Conservation (phyloP, 1,284 basidiomycete genomes). For the Trichosporon sp. region DNA sequence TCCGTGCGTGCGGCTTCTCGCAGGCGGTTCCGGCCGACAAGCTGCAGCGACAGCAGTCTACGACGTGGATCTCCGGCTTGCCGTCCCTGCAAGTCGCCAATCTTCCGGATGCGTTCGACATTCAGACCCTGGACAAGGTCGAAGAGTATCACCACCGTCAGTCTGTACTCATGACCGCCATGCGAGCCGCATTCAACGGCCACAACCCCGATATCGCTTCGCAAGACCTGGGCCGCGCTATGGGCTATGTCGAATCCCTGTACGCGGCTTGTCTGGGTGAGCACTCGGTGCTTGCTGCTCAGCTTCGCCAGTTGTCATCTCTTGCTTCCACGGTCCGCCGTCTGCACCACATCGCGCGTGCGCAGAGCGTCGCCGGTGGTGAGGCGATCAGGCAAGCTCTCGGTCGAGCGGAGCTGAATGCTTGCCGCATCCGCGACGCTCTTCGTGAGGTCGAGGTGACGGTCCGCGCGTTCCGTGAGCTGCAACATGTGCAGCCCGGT, state of each 20-base stretch:
- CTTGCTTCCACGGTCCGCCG: constrained; percentile 12
- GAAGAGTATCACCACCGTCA: constrained; percentile 71
- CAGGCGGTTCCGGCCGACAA: constrained; percentile 66
- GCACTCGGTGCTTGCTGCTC: constrained; percentile 25
- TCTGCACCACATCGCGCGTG: constrained; percentile 22
- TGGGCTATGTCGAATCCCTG: constrained; percentile 73
- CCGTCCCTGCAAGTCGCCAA: constrained; percentile 15
- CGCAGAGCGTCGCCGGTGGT: constrained; percentile 23
- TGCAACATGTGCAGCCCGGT: constrained; percentile 24
- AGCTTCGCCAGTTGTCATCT: constrained; percentile 10
- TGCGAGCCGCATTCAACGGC: constrained; percentile 60
- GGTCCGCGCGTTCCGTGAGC: constrained; percentile 31
- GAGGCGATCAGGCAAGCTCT: constrained; percentile 15
- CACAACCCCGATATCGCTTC: constrained; percentile 80
- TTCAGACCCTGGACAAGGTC: constrained; percentile 28
- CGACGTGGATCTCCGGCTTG: constrained; percentile 60
- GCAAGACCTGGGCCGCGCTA: constrained; percentile 73
- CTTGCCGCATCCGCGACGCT: constrained; percentile 24
- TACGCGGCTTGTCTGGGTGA: constrained; percentile 59
- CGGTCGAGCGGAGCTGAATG: constrained; percentile 18
- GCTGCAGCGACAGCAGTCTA: constrained; percentile 59
- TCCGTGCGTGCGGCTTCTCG: constrained; percentile 74
- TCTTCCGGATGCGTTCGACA: constrained; percentile 21
- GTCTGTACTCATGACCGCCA: constrained; percentile 60
- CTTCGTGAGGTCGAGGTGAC: constrained; percentile 32